phyloP scores from a whole-genome alignment of 2,329 filamentous ascomycete species.

The Aspergillus aculeatinus region DNA sequence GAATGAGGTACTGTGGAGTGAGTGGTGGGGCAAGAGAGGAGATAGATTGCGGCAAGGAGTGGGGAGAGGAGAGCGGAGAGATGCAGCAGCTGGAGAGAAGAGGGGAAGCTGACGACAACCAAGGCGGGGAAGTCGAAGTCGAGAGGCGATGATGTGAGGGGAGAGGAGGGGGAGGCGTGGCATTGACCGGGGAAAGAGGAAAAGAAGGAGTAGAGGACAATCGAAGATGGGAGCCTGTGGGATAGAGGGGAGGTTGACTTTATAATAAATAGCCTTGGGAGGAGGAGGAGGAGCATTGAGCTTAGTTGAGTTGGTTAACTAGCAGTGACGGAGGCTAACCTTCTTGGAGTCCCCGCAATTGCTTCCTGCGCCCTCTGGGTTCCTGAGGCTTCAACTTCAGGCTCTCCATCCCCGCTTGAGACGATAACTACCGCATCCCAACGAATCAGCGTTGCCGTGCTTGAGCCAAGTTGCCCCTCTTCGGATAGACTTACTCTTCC shows the following conservation, averaged over 20 bases:
- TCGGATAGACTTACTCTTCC: constrained; percentile 38
- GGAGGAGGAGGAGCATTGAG: neutral
- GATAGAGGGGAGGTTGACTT: neutral
- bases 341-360: constrained; percentile 12
- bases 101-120: constrained; percentile 5
- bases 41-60: constrained; percentile 5
- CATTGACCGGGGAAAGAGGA: neutral
- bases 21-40: constrained; percentile 12
- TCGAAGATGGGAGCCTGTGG: neutral
- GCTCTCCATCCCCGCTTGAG: neutral
- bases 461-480: constrained; percentile 14
- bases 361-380: no score
- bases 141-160: neutral
- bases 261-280: constrained; percentile 2
- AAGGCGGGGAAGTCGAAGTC: constrained; percentile 6
- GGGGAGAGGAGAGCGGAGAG: constrained; percentile 4
- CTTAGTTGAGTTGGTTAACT: no score
- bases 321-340: neutral
- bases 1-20: constrained; percentile 26
- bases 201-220: neutral
- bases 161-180: neutral
- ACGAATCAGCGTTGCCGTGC: neutral
- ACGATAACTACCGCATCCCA: neutral
- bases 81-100: constrained; percentile 3
- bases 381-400: constrained; percentile 11